phyloP scores from a whole-genome alignment of 129 eudicot species.

The Flaveria sonorensis region DNA sequence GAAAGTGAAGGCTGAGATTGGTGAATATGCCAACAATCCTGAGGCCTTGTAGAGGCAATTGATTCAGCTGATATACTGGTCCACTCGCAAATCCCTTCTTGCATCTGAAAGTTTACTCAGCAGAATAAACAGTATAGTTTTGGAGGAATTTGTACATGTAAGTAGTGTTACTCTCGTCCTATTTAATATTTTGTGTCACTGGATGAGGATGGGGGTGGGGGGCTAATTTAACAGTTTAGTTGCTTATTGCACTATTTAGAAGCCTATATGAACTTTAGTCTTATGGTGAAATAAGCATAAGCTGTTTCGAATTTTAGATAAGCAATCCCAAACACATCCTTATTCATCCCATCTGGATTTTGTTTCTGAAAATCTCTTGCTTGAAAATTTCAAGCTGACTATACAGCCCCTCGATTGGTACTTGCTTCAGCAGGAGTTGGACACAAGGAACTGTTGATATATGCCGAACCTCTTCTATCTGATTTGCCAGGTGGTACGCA shows the following conservation, averaged over 20 bases:
- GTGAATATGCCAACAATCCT: conserved; percentile 70
- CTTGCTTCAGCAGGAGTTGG: conserved; percentile 93
- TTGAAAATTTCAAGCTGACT: conserved; percentile 52
- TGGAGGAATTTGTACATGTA: conserved; percentile 80
- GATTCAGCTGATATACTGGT: conserved; percentile 86
- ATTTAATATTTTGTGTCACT: too few relatives aligned
- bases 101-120: conserved; percentile 61
- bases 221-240: not conserved
- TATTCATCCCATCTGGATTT: not conserved
- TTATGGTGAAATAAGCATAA: not conserved
- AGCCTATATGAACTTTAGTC: not conserved
- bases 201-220: too few relatives aligned
- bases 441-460: conserved; percentile 68
- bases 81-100: conserved; percentile 60
- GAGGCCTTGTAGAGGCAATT: conserved; percentile 77
- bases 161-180: conserved; percentile 27
- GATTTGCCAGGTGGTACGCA: conserved; percentile 67
- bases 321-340: not conserved
- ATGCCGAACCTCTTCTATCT: conserved; percentile 85
- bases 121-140: conserved; percentile 51
- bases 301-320: not conserved
- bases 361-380: not conserved
- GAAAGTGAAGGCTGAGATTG: conserved; percentile 68
- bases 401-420: conserved; percentile 88
- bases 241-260: not conserved